These are phyloP conservation scores for Pinus albicaulis DNA, from an alignment of 75 land plant species.

Conservation along the genomic window DNA sequence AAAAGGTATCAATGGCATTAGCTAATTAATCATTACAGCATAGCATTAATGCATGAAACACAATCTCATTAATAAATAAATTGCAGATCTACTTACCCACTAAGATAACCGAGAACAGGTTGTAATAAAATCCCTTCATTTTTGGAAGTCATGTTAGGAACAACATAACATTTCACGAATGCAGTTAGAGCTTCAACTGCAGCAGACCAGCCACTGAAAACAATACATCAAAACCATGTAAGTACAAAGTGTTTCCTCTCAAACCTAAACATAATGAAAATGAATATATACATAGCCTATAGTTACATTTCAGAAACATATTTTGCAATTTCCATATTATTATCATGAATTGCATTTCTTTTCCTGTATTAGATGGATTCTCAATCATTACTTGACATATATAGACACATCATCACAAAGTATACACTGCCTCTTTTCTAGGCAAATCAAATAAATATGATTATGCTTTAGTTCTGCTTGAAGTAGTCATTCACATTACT, in stretches of 20 bases:
- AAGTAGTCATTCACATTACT: too few species aligned
- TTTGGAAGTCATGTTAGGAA: slow-evolving; percentile 30
- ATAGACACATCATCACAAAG: too few species aligned
- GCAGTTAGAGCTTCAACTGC: slow-evolving; percentile 92
- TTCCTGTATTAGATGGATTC: too few species aligned
- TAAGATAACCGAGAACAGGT: slow-evolving; percentile 81
- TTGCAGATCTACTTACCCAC: slow-evolving; percentile 45
- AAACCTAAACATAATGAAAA: neutral
- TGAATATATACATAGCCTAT: neutral
- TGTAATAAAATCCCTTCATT: slow-evolving; percentile 77
- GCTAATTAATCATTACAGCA: neutral
- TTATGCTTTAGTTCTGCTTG: too few species aligned
- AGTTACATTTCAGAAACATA: neutral
- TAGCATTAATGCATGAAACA: neutral
- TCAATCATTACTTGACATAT: too few species aligned
- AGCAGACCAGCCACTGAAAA: slow-evolving; percentile 81
- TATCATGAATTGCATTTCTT: too few species aligned
- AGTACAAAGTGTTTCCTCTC: neutral
- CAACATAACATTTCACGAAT: slow-evolving; percentile 74
- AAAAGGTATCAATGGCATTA: neutral
- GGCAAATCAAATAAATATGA: too few species aligned
- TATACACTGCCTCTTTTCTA: too few species aligned
- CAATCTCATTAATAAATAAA: neutral
- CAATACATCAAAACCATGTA: neutral
- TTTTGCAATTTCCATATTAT: neutral